These are phyloP conservation scores for Sugiyamaella castrensis DNA, from an alignment of 1,139 yeast species.

Conservation along the genomic window DNA sequence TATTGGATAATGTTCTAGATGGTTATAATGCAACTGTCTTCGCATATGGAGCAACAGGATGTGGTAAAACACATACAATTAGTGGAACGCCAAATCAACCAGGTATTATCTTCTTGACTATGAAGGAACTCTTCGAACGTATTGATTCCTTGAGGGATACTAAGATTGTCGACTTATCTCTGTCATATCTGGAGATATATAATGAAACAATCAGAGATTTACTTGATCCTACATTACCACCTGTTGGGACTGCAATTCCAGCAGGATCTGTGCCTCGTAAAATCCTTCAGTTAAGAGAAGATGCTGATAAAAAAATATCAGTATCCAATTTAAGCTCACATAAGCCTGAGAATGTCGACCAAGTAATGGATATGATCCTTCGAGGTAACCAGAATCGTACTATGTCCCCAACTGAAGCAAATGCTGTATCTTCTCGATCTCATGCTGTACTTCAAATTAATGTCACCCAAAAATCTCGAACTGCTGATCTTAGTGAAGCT, in stretches of 20 bases:
- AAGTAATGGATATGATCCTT: slow-evolving; percentile 76
- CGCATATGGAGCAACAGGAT: slow-evolving; percentile 98
- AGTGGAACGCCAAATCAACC: slow-evolving; percentile 72
- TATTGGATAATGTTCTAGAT: slow-evolving; percentile 70
- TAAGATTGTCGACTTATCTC: slow-evolving; percentile 55
- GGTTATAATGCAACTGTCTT: slow-evolving; percentile 90
- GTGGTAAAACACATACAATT: slow-evolving; percentile 95
- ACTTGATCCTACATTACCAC: slow-evolving; percentile 46
- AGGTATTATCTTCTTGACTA: slow-evolving; percentile 76
- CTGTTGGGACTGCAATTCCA: slow-evolving; percentile 1
- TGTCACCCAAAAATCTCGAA: slow-evolving; percentile 58
- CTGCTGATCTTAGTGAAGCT: slow-evolving; percentile 62
- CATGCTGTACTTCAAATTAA: slow-evolving; percentile 89
- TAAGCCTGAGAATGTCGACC: slow-evolving; percentile 58
- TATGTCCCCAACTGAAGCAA: slow-evolving; percentile 85
- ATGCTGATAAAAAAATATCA: slow-evolving; percentile 59
- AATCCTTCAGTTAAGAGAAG: slow-evolving; percentile 65
- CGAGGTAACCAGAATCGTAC: slow-evolving; percentile 75
- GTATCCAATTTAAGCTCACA: slow-evolving; percentile 74
- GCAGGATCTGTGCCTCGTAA: slow-evolving; percentile 31
- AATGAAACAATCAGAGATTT: slow-evolving; percentile 85
- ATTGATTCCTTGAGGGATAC: slow-evolving; percentile 57
- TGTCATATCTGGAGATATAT: slow-evolving; percentile 83
- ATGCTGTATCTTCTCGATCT: slow-evolving; percentile 83
- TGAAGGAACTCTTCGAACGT: slow-evolving; percentile 66